Conservation (phyloP, 495 filamentous ascomycete genomes). For the Bryoglossum gracile region DNA sequence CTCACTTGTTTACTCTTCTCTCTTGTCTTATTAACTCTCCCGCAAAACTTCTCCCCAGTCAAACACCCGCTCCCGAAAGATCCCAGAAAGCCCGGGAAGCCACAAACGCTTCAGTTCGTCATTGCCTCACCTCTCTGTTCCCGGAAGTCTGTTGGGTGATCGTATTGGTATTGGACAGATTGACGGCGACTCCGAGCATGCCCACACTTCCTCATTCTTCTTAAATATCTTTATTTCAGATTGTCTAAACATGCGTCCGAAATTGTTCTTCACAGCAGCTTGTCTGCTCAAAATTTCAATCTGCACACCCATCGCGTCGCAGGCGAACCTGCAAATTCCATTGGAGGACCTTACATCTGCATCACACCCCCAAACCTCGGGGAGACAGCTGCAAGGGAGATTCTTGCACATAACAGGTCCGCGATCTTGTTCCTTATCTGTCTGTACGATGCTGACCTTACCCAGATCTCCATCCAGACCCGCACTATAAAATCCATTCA, state of each 20-base stretch:
- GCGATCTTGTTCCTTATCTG: background rate
- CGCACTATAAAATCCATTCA: constrained; percentile 69
- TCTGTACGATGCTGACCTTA: constrained; percentile 3
- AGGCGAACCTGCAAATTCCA: constrained; percentile 17
- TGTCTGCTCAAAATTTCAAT: constrained; percentile 15
- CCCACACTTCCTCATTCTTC: too few species aligned
- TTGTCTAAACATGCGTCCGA: constrained; percentile 19
- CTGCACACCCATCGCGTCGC: constrained; percentile 14
- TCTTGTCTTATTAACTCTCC: too few species aligned
- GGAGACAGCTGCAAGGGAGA: constrained; percentile 56
- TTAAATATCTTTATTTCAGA: constrained; percentile 12
- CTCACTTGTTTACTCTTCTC: too few species aligned
- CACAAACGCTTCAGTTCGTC: too few species aligned
- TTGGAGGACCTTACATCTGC: constrained; percentile 19
- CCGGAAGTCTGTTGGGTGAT: too few species aligned
- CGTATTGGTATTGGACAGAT: too few species aligned
- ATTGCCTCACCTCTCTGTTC: too few species aligned
- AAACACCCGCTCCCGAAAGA: too few species aligned
- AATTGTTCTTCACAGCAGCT: constrained; percentile 10
- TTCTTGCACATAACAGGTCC: constrained; percentile 97
- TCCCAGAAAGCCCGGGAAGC: too few species aligned
- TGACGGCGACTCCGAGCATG: background rate
- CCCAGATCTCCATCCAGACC: constrained; percentile 84
- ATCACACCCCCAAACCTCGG: constrained; percentile 8
- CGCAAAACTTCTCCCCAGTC: too few species aligned